Evolutionary conservation across 148 eudicot species (phyloP).

Genomic region (Amaranthus hypochondriacus): DNA sequence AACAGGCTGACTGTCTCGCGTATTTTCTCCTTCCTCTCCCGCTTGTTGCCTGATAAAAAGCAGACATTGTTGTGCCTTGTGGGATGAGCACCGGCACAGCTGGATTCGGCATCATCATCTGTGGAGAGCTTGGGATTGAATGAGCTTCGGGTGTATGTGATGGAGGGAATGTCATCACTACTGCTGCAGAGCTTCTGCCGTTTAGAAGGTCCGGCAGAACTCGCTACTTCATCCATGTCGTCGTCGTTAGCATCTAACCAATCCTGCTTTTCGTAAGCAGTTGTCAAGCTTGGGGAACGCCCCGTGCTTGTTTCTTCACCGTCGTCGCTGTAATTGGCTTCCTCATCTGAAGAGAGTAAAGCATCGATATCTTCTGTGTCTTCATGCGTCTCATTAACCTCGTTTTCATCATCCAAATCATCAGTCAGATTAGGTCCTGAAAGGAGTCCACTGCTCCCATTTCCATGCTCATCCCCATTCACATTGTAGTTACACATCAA

Average conservation of each 20-base stretch:
- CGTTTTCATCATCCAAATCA: constrained; percentile 32
- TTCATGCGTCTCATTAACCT: constrained; percentile 53
- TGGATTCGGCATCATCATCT: constrained; percentile 76
- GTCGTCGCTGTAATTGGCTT: constrained; percentile 44
- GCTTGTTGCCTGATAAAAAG: constrained; percentile 37
- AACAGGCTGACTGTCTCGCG: constrained; percentile 56
- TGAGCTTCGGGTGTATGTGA: constrained; percentile 33
- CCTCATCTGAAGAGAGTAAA: constrained; percentile 77
- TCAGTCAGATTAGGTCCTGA: constrained; percentile 36
- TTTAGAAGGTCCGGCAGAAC: constrained; percentile 51
- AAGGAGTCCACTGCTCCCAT: constrained; percentile 13
- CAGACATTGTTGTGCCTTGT: constrained; percentile 10
- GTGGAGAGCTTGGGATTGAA: constrained; percentile 22
- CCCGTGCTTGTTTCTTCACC: constrained; percentile 83
- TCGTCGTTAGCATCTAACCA: constrained; percentile 35
- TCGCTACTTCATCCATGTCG: constrained; percentile 56
- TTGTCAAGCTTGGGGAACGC: constrained; percentile 75
- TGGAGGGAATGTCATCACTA: constrained; percentile 28
- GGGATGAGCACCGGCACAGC: constrained; percentile 37
- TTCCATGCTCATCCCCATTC: constrained; percentile 20
- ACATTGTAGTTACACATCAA: constrained; percentile 18
- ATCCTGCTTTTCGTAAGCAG: constrained; percentile 38
- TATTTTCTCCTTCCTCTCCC: constrained; percentile 48
- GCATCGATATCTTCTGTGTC: constrained; percentile 89
- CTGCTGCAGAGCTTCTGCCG: constrained; percentile 41